A percentile compares a stretch with the other conserved stretches of the same genome.
These are phyloP conservation scores for Paracorniculantispora psalliotae DNA, from an alignment of 2,329 filamentous ascomycete species.

Conservation along the genomic window DNA sequence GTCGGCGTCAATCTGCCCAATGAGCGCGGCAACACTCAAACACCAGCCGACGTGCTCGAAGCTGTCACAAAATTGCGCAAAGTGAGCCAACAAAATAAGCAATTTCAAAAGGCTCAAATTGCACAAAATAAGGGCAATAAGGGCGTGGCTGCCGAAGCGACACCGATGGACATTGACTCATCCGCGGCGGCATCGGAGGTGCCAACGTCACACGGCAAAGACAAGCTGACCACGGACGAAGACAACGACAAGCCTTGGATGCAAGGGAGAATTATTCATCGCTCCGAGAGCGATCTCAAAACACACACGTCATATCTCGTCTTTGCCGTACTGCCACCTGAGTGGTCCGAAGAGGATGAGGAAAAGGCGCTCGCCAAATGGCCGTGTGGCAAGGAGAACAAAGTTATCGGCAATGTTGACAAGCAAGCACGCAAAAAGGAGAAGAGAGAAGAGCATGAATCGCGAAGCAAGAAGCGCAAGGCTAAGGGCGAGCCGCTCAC, in stretches of 20 bases:
- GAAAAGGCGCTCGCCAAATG: conserved; percentile 58
- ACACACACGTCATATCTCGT: conserved; percentile 96
- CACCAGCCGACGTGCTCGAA: conserved; percentile 71
- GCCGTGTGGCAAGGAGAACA: conserved; percentile 52
- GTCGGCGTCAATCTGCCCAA: conserved; percentile 61
- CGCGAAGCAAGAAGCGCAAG: conserved; percentile 40
- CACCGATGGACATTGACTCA: conserved; percentile 37
- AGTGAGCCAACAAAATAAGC: conserved; percentile 64
- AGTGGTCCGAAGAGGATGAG: conserved; percentile 83
- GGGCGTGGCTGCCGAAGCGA: conserved; percentile 26
- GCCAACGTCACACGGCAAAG: conserved; percentile 22
- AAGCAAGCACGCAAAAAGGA: conserved; percentile 52
- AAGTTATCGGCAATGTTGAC: conserved; percentile 48
- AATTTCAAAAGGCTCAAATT: conserved; percentile 50
- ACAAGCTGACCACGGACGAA: conserved; percentile 19
- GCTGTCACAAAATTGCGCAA: conserved; percentile 67
- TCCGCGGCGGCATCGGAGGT: conserved; percentile 22
- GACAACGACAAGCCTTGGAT: conserved; percentile 55
- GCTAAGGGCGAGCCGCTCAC: conserved; percentile 46
- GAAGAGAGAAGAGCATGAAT: conserved; percentile 47
- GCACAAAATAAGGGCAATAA: conserved; percentile 22
- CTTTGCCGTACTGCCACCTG: conserved; percentile 82
- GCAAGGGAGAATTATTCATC: conserved; percentile 72
- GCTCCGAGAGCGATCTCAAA: conserved; percentile 83
- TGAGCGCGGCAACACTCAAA: conserved; percentile 67